phyloP scores from a whole-genome alignment of 2,329 filamentous ascomycete species.

The Sclerotinia nivalis region DNA sequence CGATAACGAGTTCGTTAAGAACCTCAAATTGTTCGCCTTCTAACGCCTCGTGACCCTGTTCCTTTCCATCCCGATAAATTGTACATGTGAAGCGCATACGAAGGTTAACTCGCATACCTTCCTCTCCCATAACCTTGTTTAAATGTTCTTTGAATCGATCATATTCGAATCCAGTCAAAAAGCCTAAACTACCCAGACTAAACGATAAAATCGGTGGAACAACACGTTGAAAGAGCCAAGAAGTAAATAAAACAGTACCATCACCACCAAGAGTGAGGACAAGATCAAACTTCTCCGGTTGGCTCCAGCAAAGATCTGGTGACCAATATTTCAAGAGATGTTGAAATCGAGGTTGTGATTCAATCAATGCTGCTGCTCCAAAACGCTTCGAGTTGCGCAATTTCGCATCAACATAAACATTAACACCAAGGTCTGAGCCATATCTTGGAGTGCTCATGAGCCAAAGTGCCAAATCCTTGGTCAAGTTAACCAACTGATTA shows the following conservation, averaged over 20 bases:
- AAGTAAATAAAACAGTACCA: conserved; percentile 84
- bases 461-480: conserved; percentile 84
- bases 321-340: conserved; percentile 95
- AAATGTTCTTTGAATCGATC: conserved; percentile 84
- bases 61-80: conserved; percentile 75
- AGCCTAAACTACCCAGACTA: conserved; percentile 81
- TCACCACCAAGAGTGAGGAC: conserved; percentile 87
- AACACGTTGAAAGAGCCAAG: conserved; percentile 88
- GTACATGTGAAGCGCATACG: conserved; percentile 99
- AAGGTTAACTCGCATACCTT: conserved; percentile 94
- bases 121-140: conserved; percentile 86
- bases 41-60: conserved; percentile 63
- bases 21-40: conserved; percentile 97
- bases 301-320: conserved; percentile 89
- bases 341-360: conserved; percentile 73
- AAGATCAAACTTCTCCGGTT: conserved; percentile 92
- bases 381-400: conserved; percentile 86
- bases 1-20: conserved; percentile 96
- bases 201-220: conserved; percentile 85
- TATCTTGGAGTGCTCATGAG: conserved; percentile 86
- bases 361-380: conserved; percentile 69
- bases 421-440: conserved; percentile 84
- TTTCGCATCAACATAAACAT: conserved; percentile 98
- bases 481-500: conserved; percentile 87
- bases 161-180: conserved; percentile 86